Base-by-base conservation (phyloP, 2,329 filamentous ascomycete genomes). In the Lachnellula cervina region DNA sequence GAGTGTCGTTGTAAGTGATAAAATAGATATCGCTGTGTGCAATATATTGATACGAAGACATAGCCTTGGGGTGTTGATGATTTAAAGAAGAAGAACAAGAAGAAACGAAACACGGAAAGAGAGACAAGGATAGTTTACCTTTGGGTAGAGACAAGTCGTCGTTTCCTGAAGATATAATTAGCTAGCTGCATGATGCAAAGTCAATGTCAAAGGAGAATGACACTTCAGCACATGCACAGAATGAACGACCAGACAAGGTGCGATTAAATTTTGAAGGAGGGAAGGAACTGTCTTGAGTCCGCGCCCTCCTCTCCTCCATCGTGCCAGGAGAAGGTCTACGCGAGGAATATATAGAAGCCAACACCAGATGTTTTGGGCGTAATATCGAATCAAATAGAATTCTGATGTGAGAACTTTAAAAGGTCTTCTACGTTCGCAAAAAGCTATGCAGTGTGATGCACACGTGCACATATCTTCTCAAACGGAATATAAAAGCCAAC, bases 91-190 rank as follows among this genome's bases (percentile, higher is more conserved):
- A 32, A 52, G 47, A 38, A 45, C 28, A 47, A 50, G 32, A 49
- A 55, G 51, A 57, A 51, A 44, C 3, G 19, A 47, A 21, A 34
- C 2, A 23, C 23, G 13, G 37, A 21, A 13, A 43, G 9, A 50
- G 47, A 59, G 19, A 51, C 8, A 49, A 25, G 21, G 19, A 16
- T 28, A 35, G 5, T 47, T 53, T 76, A 84, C 82, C 82, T 74
- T 86, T 86, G 28, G 83, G 83, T 19, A 86, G 74, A 48, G 82
- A 85, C 61, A 86, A 70, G 63, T 86, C 83, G 65, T 86, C 83
- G 61, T 80, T 84, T 51, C 73, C 82, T 86, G 58, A n/a, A 47
- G 44, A 52, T 28, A 44, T 28, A 14, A 44, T 63, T 46, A 57
- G 72, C 77, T 64, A 76, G 74, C 47, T 38, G n/a, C 6, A 49